These are phyloP conservation scores for Colletotrichum sp. DNA, from an alignment of 2,329 filamentous ascomycete genomes.

Conservation along the genomic window DNA sequence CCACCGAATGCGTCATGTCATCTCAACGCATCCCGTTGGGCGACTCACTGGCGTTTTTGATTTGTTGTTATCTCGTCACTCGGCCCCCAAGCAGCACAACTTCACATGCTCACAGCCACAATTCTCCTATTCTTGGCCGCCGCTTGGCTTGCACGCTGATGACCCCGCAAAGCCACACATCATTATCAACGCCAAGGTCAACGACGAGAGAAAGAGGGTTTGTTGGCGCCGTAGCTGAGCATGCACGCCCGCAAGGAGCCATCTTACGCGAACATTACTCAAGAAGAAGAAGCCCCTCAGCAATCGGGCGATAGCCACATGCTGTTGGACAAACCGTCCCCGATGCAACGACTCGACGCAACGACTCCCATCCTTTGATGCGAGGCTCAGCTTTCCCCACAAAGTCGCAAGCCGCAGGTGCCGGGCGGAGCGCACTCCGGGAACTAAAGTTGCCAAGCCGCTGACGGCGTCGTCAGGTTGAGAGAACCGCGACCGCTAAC, in stretches of 20 bases:
- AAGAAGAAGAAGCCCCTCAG: not conserved
- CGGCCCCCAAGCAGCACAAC: not conserved
- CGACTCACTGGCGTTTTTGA: not conserved
- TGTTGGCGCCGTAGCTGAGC: not conserved
- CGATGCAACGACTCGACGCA: not conserved
- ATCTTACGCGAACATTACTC: not conserved
- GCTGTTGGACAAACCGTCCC: not conserved
- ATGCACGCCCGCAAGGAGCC: not conserved
- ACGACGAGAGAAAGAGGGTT: not conserved
- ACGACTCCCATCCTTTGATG: not conserved
- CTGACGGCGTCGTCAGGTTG: not conserved
- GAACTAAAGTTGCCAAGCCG: not conserved
- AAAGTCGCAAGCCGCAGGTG: not conserved
- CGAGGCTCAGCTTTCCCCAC: not conserved
- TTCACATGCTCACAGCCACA: conserved; percentile 19
- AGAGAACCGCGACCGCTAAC: not conserved
- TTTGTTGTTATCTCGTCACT: not conserved
- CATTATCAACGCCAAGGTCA: conserved; percentile 13
- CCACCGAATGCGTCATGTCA: not conserved
- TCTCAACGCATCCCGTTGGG: not conserved
- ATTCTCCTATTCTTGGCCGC: not conserved
- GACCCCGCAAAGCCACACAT: conserved; percentile 14
- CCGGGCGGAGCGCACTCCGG: not conserved
- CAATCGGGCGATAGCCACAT: not conserved
- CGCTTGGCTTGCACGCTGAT: not conserved